Evolutionary conservation across 2,329 filamentous ascomycete species (phyloP).

Genomic region (Aureobasidium sp.): DNA sequence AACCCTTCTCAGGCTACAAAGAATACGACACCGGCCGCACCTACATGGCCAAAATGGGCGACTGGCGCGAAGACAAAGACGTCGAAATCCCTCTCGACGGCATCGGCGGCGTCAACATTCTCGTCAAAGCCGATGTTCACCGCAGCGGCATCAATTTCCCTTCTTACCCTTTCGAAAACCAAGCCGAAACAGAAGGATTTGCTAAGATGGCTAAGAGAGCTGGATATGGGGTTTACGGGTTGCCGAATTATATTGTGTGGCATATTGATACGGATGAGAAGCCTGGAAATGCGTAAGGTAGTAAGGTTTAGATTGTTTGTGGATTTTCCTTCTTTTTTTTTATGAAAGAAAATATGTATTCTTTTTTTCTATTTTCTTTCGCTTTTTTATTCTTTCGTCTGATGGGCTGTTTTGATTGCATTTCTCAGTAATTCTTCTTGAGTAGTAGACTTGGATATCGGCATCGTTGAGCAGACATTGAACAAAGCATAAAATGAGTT

Average conservation of each 20-base stretch:
- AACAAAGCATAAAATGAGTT: too few species aligned
- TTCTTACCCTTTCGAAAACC: constrained; percentile 93
- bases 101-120: constrained; percentile 92
- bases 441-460: too few species aligned
- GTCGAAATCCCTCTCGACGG: constrained; percentile 89
- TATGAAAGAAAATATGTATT: not conserved
- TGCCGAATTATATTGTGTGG: constrained; percentile 98
- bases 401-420: too few species aligned
- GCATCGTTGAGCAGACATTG: too few species aligned
- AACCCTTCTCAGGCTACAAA: constrained; percentile 60
- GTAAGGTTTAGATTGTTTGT: not conserved
- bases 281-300: constrained; percentile 58
- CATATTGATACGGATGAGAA: constrained; percentile 97
- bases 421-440: too few species aligned
- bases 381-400: too few species aligned
- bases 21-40: constrained; percentile 84
- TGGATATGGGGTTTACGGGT: constrained; percentile 81
- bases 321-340: not conserved
- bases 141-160: constrained; percentile 98
- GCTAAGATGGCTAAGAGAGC: constrained; percentile 98
- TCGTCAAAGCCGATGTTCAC: constrained; percentile 97
- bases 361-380: not conserved
- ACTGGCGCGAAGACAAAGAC: constrained; percentile 87
- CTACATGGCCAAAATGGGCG: constrained; percentile 85
- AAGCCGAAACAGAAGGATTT: constrained; percentile 97